Evolutionary conservation across 768 basidiomycete genomes (phyloP), one percentile per base, ranked within the genome.

Genomic region (Leccinum longicurvipes): DNA sequence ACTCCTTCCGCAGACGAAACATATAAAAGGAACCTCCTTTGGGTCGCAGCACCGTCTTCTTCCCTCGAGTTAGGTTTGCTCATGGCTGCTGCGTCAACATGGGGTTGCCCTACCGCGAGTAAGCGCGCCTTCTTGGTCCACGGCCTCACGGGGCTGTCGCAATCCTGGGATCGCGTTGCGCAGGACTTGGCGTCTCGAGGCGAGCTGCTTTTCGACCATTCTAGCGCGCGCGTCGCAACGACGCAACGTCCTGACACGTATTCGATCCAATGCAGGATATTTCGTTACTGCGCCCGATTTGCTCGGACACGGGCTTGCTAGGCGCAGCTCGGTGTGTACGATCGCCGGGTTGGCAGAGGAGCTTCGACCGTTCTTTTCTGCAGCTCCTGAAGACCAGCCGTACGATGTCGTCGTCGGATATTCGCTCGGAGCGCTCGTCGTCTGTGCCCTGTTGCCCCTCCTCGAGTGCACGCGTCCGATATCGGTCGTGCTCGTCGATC

Each of bases 231-330:
- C 11, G 15, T 6, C 31, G 1, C 1, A n/a, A n/a, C n/a, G 1
- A 5, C 4, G 6, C 17, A 19, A 41, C 19, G 39, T 41, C 25
- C 14, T 44, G 50, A 63, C 32, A 14, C 12, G 12, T 19, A 4
- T 34, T 27, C 6, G 28, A 39, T n/a, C 19, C 1, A 1, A 44
- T n/a, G 28, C 55, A 70, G 70, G 65, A 28, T 67, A 60, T 24
- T 56, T 60, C 19, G 65, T 67, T 36, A 55, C 28, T 0, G 68
- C 65, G n/a, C 68, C 68, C 5, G 64, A 63, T 41, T 28, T 63
- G 3, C 60, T 67, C 21, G 63, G 63, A 9, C 69, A 69, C 19
- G 64, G 59, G 1, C 24, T 19, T 15, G 53, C 59, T 11, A 44
- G 36, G 9, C 57, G 51, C 15, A 7, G 29, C 9, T 47, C 62